A percentile compares a stretch with the other conserved stretches of the same genome.
These are phyloP conservation scores for Salix brachista DNA, from an alignment of 345 rosid species.

Conservation along the genomic window DNA sequence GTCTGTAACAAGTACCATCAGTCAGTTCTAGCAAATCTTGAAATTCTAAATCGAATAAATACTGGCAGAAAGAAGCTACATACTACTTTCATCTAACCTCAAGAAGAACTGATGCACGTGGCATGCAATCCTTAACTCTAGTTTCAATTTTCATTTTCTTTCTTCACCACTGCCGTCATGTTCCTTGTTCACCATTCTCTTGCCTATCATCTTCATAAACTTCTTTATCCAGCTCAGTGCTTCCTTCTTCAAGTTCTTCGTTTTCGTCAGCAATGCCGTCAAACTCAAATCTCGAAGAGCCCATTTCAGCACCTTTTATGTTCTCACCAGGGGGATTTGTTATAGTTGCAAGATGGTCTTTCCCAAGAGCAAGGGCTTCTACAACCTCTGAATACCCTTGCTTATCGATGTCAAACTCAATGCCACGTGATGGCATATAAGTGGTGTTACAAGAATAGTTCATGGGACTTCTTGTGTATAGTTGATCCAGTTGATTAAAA, in stretches of 20 bases:
- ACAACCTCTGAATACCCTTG: conserved; percentile 29
- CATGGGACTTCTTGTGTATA: conserved; percentile 24
- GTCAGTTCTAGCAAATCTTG: not conserved
- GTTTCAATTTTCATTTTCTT: not conserved
- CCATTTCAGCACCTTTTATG: conserved; percentile 17
- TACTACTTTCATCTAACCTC: not conserved
- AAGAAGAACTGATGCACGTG: not conserved
- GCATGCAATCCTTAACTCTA: not conserved
- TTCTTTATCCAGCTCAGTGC: conserved; percentile 13
- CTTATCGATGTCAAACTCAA: conserved; percentile 5
- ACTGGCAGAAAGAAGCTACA: not conserved
- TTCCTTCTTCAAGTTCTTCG: conserved; percentile 11
- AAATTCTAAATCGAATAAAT: not conserved
- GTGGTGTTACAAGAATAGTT: conserved; percentile 1
- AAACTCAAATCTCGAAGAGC: conserved; percentile 16
- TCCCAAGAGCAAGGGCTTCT: conserved; percentile 19
- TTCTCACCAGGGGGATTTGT: conserved; percentile 8
- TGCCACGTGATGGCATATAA: not conserved
- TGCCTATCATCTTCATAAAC: conserved; percentile 7
- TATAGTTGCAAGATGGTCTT: conserved; percentile 6
- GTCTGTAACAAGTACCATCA: not conserved
- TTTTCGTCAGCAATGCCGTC: conserved; percentile 2
- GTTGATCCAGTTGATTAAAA: conserved; percentile 37
- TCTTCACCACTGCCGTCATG: not conserved
- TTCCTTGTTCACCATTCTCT: not conserved